Conservation (phyloP, 768 basidiomycete genomes). For the Fibroporia radiculosa region DNA sequence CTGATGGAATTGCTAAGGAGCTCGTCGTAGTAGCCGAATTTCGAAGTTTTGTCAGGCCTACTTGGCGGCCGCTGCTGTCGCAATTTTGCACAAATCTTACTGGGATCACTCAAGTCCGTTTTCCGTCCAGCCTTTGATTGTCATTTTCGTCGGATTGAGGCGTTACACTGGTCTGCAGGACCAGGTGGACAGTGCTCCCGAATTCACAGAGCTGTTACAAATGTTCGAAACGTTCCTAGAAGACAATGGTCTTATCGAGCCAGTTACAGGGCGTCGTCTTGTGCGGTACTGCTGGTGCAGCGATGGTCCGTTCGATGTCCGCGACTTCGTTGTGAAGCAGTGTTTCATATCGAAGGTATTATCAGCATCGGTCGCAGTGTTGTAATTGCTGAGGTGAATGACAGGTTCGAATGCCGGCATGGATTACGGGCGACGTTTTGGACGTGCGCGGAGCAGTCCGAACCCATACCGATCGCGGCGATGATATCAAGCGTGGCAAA, state of each 20-base stretch:
- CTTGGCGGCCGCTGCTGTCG: slow-evolving; percentile 76
- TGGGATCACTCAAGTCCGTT: slow-evolving; percentile 83
- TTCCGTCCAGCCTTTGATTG: slow-evolving; percentile 7
- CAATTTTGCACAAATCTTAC: slow-evolving; percentile 83
- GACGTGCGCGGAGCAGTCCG: slow-evolving; percentile 63
- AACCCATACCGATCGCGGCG: background rate
- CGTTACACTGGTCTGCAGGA: slow-evolving; percentile 34
- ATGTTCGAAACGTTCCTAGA: slow-evolving; percentile 61
- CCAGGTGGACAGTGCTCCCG: slow-evolving; percentile 74
- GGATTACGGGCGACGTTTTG: slow-evolving; percentile 66
- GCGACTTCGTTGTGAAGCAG: slow-evolving; percentile 84
- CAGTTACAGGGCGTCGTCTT: slow-evolving; percentile 44
- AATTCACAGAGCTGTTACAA: slow-evolving; percentile 61
- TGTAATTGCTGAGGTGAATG: slow-evolving; percentile 6
- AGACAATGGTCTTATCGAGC: slow-evolving; percentile 62
- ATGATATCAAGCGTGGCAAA: background rate
- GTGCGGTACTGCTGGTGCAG: slow-evolving; percentile 75
- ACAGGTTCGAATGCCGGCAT: slow-evolving; percentile 61
- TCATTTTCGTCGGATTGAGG: background rate
- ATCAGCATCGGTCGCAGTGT: slow-evolving; percentile 8
- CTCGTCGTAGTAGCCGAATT: slow-evolving; percentile 77
- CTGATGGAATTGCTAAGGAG: slow-evolving; percentile 41
- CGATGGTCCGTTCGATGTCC: slow-evolving; percentile 77
- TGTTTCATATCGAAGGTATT: slow-evolving; percentile 78
- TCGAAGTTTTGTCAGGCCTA: slow-evolving; percentile 80